Evolutionary conservation across 2,329 filamentous ascomycete genomes (phyloP).

Genomic region (Fusarium nygamai): DNA sequence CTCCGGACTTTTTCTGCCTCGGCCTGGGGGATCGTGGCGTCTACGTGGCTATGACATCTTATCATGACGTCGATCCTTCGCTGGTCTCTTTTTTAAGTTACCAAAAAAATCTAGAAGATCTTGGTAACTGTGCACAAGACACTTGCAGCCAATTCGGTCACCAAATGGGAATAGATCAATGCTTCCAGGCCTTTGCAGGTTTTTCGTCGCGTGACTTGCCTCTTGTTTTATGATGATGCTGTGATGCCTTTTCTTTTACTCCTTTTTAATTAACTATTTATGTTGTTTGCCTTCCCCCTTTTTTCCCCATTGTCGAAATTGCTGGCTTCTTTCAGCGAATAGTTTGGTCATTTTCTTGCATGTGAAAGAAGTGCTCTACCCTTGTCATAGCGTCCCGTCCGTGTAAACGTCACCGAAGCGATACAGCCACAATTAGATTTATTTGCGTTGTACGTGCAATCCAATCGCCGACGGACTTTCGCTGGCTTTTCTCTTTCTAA

Average conservation of each 20-base stretch:
- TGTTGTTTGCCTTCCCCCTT: background rate
- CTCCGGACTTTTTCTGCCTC: conserved; percentile 11
- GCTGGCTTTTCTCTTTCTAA: background rate
- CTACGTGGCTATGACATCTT: conserved; percentile 4
- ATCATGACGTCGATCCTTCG: conserved; percentile 22
- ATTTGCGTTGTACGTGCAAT: background rate
- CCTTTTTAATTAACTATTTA: background rate
- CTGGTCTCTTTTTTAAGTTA: background rate
- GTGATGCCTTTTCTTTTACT: background rate
- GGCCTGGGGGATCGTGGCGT: background rate
- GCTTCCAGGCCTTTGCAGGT: background rate
- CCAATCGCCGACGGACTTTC: background rate
- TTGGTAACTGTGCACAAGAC: conserved; percentile 42
- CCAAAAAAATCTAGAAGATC: background rate
- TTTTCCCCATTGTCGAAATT: background rate
- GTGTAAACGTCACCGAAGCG: conserved; percentile 35
- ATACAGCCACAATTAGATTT: conserved; percentile 7
- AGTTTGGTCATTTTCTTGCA: conserved; percentile 14
- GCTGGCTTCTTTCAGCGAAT: conserved; percentile 8
- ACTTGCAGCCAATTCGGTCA: conserved; percentile 37
- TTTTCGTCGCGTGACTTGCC: conserved; percentile 40
- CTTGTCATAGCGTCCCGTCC: conserved; percentile 13
- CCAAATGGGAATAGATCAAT: conserved; percentile 34
- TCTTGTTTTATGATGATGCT: conserved; percentile 14
- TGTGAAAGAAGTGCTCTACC: conserved; percentile 23